Evolutionary conservation across 2,329 filamentous ascomycete genomes (phyloP).

Genomic region (Ophiosphaerella korrae): DNA sequence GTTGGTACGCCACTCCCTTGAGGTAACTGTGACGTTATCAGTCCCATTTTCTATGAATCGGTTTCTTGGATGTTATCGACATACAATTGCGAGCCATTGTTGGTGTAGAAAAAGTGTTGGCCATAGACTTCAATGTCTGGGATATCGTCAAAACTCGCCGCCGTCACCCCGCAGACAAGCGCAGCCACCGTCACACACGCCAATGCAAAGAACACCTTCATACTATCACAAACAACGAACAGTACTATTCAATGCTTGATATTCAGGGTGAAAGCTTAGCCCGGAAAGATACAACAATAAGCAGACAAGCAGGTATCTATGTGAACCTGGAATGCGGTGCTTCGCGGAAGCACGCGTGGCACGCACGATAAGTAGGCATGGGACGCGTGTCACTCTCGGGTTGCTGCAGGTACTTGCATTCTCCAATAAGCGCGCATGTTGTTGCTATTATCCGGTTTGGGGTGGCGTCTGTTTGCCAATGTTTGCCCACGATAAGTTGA

Average conservation of each 20-base stretch:
- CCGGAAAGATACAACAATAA: background rate
- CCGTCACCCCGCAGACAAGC: slow-evolving; percentile 19
- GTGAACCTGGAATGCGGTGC: background rate
- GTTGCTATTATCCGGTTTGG: slow-evolving; percentile 1
- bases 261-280: slow-evolving; percentile 11
- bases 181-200: slow-evolving; percentile 17
- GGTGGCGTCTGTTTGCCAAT: background rate
- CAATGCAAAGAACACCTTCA: slow-evolving; percentile 5
- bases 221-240: slow-evolving; percentile 14
- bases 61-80: background rate
- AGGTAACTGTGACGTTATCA: slow-evolving; percentile 64
- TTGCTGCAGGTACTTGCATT: slow-evolving; percentile 3
- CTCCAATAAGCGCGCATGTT: slow-evolving; percentile 2
- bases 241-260: slow-evolving; percentile 17
- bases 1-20: slow-evolving; percentile 93
- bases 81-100: slow-evolving; percentile 73
- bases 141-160: slow-evolving; percentile 41
- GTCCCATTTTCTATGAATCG: background rate
- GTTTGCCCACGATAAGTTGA: background rate
- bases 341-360: background rate
- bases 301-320: background rate
- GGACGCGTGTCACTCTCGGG: slow-evolving; percentile 7
- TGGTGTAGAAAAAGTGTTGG: slow-evolving; percentile 88
- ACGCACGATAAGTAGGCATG: background rate
- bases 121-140: slow-evolving; percentile 57